These are phyloP conservation scores for Amniculicola lignicola DNA, from an alignment of 495 filamentous ascomycete genomes.

Conservation along the genomic window DNA sequence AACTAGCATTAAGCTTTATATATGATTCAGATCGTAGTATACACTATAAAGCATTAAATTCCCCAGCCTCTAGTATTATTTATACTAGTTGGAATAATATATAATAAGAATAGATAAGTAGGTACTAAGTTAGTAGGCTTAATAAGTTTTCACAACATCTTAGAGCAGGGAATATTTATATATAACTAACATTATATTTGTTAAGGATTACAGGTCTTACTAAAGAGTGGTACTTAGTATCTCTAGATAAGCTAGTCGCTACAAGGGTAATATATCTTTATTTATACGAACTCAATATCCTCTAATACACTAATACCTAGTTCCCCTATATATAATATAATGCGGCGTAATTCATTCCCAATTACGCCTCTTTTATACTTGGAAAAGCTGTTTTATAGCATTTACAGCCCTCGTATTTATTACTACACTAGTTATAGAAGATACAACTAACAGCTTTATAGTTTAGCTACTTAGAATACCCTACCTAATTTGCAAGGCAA, in stretches of 20 bases:
- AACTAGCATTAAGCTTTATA: conserved; percentile 1
- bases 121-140: no score
- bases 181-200: neutral
- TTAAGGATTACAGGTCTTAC: neutral
- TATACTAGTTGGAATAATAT: neutral
- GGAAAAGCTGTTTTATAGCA: no score
- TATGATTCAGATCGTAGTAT: neutral
- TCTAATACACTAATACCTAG: conserved; percentile 1
- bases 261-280: no score
- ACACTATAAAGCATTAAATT: neutral
- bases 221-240: no score
- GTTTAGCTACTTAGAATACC: neutral
- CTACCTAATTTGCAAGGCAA: neutral
- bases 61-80: neutral
- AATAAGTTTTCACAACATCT: neutral
- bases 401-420: no score
- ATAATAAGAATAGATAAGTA: no score
- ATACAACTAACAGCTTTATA: neutral
- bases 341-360: conserved; percentile 1
- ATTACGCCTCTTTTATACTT: conserved; percentile 2
- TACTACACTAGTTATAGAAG: neutral
- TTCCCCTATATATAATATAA: conserved; percentile 1
- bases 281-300: no score
- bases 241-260: no score
- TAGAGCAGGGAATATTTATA: neutral